Evolutionary conservation across 805 yeast species (phyloP), one percentile per base, ranked within the genome.

Genomic region (Sugiyamaella chiloensis): DNA sequence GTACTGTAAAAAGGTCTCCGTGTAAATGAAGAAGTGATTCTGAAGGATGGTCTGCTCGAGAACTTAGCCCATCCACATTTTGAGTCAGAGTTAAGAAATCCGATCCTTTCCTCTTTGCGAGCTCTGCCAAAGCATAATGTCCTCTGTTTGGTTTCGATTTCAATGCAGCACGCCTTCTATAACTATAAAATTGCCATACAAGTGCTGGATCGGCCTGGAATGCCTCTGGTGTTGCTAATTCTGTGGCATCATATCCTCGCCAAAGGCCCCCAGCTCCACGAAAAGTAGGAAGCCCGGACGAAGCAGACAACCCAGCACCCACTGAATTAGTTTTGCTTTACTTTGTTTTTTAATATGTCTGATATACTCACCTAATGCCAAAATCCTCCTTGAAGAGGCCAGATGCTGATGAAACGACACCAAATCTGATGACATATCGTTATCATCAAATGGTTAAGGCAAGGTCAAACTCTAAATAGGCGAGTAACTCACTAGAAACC

Each of bases 191-290:
- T 60, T 86, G 91, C 96, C 96, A 88, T 5, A 89, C 96, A 7
- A 87, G 70, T 0, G 87, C 86, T 0, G 96, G 96, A 60, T 88
- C 90, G 16, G 72, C 70, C 50, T 81, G 77, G 62, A 89, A 88
- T 4, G 96, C 96, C 60, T 88, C 96, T 0, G 95, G 96, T 0
- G 96, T 88, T 5, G 96, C 96, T 37, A 89, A 70, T 59, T 88
- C 96, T 39, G 86, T 81, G 56, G 89, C 80, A 44, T 83, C 83
- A 66, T 79, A 84, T 52, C 79, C 79, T 51, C 79, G 73, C 96
- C 96, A 88, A 24, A 83, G 67, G 0, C 93, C 91, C 43, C 81
- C 81, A 0, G 81, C 65, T 6, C 87, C 87, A 43, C 88, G 69
- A 60, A 82, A 85, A 0, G 91, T 83, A 3, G 86, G 79, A 12